These are phyloP conservation scores for Pestalotiopsis sp. DNA, from an alignment of 2,329 filamentous ascomycete genomes.

Conservation along the genomic window DNA sequence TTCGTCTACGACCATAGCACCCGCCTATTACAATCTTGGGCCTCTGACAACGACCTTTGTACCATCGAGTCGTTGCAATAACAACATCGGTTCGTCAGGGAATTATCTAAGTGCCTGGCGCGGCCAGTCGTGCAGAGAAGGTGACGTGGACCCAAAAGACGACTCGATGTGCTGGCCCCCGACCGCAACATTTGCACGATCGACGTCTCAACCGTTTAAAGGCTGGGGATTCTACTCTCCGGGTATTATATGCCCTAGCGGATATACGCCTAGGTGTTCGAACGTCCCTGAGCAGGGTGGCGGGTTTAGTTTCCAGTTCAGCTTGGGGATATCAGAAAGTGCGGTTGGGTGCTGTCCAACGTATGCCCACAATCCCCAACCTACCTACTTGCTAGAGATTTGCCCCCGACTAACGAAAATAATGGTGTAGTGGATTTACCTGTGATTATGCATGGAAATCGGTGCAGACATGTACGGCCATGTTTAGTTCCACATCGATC, in stretches of 20 bases:
- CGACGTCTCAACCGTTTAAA: not conserved
- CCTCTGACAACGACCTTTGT: not conserved
- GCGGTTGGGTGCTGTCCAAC: not conserved
- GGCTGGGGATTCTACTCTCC: not conserved
- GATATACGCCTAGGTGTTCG: not conserved
- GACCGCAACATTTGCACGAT: not conserved
- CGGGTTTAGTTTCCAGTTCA: not conserved
- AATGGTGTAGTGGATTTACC: not conserved
- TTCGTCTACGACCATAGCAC: not conserved
- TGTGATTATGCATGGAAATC: not conserved
- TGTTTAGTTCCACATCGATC: not conserved
- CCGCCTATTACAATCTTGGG: not conserved
- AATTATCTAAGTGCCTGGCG: not conserved
- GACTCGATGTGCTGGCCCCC: not conserved
- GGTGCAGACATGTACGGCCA: not conserved
- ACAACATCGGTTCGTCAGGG: not conserved
- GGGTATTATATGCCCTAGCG: not conserved
- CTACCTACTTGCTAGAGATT: not conserved
- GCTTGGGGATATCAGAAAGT: not conserved
- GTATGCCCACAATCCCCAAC: not conserved
- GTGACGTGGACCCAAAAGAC: not conserved
- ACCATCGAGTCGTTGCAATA: not conserved
- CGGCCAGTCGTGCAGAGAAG: not conserved
- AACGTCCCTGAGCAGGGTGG: not conserved
- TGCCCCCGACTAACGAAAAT: not conserved